Evolutionary conservation across 2,329 filamentous ascomycete species (phyloP).

Genomic region (Fusarium oxysporum): DNA sequence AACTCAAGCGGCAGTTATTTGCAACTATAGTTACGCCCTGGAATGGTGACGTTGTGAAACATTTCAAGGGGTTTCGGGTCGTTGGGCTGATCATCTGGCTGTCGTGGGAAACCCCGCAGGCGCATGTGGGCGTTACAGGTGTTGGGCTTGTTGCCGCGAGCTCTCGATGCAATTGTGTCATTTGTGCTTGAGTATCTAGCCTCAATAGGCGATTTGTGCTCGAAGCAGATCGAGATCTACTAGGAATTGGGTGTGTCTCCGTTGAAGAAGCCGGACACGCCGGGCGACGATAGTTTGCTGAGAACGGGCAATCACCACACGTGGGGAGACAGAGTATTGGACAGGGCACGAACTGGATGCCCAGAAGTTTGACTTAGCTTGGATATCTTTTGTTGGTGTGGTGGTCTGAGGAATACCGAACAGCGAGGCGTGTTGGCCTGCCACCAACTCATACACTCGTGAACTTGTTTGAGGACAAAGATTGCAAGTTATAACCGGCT

Average conservation of each 20-base stretch:
- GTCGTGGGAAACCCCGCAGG: not conserved
- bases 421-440: constrained; percentile 5
- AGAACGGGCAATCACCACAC: constrained; percentile 17
- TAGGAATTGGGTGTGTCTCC: constrained; percentile 1
- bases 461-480: constrained; percentile 7
- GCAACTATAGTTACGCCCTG: constrained; percentile 4
- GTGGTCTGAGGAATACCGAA: constrained; percentile 12
- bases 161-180: constrained; percentile 24
- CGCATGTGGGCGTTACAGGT: not conserved
- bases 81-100: not conserved
- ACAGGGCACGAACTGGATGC: constrained; percentile 21
- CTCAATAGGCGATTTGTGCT: constrained; percentile 16
- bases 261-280: constrained; percentile 14
- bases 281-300: constrained; percentile 13
- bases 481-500: constrained; percentile 20
- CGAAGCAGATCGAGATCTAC: constrained; percentile 30
- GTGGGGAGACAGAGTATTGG: constrained; percentile 21
- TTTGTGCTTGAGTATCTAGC: constrained; percentile 21
- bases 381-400: constrained; percentile 24
- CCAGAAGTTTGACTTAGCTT: constrained; percentile 15
- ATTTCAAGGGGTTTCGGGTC: not conserved
- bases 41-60: constrained; percentile 20
- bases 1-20: constrained; percentile 13
- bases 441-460: constrained; percentile 1
- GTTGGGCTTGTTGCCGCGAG: not conserved